Evolutionary conservation across 495 filamentous ascomycete species (phyloP), one percentile per base, ranked within the genome.

Genomic region (Aspergillus mulundensis): DNA sequence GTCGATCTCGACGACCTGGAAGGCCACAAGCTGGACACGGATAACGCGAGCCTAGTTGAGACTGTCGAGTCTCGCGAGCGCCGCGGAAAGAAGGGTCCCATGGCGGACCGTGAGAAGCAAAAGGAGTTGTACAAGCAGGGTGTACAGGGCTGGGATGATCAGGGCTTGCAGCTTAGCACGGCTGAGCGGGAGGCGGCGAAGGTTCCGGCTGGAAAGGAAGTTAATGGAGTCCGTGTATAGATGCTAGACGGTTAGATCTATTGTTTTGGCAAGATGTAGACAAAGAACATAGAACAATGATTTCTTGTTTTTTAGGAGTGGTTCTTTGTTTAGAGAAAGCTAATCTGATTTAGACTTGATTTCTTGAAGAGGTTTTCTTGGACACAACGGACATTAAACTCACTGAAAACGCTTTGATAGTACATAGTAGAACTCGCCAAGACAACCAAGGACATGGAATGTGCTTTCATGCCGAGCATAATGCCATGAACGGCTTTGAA

Each of bases 41-140:
- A 85, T 49, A 80, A 83, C 48, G 81, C 84, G 15, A 81, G 83
- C 7, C 68, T 87, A 28, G 61, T 87, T 10, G 85, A 87, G 70
- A 85, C 80, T 25, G 56, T 73, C 56, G 84, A 88, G 65, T 87
- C 84, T 10, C 73, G 76, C 42, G 63, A 71, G 49, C 84, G 84
- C 50, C 81, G 87, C 62, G 73, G 78, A 12, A 77, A 79, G 64
- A 47, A 49, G 19, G 70, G 70, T 1, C 65, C 66, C 1, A 69
- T 63, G 44, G 62, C 65, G 8, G 62, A 63, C 20, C 76, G 74
- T 2, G 67, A 73, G 45, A 54, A 69, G 53, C 73, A 79, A 60
- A 70, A 65, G 60, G 54, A 41, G 3, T 54, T 75, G 14, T 79
- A 76, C 60, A 70, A 69, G 57, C 50, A 63, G 7, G 76, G 73